Evolutionary conservation across 106 monocot genomes (phyloP).

Genomic region (Dioscorea zingiberensis): DNA sequence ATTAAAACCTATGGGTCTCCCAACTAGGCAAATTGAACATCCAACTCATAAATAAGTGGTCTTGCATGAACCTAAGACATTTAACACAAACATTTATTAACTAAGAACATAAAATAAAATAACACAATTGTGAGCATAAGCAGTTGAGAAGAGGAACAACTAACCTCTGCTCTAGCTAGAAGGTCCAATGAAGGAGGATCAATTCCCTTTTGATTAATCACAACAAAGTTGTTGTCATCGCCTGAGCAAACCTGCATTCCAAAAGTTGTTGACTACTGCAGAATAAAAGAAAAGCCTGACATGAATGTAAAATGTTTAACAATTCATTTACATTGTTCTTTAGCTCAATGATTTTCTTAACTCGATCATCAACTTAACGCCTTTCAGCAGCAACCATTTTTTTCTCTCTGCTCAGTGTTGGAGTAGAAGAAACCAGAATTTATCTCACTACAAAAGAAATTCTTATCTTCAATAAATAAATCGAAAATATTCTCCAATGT

Average conservation of each 20-base stretch:
- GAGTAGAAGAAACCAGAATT: conserved; percentile 99
- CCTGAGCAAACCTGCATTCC: conserved; percentile 63
- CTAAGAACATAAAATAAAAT: no score
- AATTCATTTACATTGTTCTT: conserved; percentile 63
- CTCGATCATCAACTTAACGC: conserved; percentile 86
- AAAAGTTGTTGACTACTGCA: background rate
- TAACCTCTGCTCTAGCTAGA: conserved; percentile 90
- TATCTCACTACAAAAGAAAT: conserved; percentile 65
- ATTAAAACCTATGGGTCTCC: no score
- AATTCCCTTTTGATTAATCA: conserved; percentile 99
- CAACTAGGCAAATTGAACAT: no score
- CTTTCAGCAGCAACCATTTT: conserved; percentile 98
- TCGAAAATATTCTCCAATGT: no score
- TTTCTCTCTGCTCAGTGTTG: conserved; percentile 94
- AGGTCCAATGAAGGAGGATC: conserved; percentile 97
- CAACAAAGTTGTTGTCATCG: conserved; percentile 81
- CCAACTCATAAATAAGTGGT: no score
- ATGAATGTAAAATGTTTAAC: background rate
- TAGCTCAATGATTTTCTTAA: conserved; percentile 80
- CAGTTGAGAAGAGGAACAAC: conserved; percentile 11
- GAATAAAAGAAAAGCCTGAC: background rate
- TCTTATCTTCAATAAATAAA: no score
- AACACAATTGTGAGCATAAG: no score
- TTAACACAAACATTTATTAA: no score
- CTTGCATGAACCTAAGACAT: no score